Evolutionary conservation across 1,284 basidiomycete species (phyloP).

Genomic region (Cystobasidiaceae sp.): DNA sequence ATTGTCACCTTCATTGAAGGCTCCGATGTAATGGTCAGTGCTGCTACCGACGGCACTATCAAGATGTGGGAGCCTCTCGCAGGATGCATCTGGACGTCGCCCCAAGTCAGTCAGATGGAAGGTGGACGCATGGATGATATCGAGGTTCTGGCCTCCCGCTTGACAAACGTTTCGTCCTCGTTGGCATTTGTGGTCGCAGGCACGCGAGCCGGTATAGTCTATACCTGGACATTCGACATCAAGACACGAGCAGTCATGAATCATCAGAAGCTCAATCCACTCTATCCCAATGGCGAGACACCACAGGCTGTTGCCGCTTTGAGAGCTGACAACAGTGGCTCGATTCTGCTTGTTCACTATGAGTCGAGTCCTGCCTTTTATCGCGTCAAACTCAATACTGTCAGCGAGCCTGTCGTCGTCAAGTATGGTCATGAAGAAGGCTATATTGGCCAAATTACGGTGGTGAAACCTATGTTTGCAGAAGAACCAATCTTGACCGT

Average conservation of each 20-base stretch:
- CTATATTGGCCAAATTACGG: constrained; percentile 5
- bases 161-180: not conserved
- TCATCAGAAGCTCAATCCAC: not conserved
- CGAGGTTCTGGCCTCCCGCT: not conserved
- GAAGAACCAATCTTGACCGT: not conserved
- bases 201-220: constrained; percentile 29
- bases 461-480: not conserved
- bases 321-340: not conserved
- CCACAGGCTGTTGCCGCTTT: not conserved
- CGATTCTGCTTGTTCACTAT: constrained; percentile 9
- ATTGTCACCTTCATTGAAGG: constrained; percentile 9
- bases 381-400: not conserved
- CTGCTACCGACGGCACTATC: constrained; percentile 33
- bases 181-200: constrained; percentile 32
- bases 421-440: constrained; percentile 14
- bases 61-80: constrained; percentile 29
- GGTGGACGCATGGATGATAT: constrained; percentile 7
- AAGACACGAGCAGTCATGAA: not conserved
- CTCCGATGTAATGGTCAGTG: constrained; percentile 28
- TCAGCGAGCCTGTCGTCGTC: not conserved
- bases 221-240: constrained; percentile 33
- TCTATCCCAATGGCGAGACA: not conserved
- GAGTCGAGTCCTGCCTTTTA: constrained; percentile 16
- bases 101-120: not conserved
- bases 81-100: constrained; percentile 1